Conservation (phyloP, 2,329 filamentous ascomycete genomes). For the Fusarium verrucosum region DNA sequence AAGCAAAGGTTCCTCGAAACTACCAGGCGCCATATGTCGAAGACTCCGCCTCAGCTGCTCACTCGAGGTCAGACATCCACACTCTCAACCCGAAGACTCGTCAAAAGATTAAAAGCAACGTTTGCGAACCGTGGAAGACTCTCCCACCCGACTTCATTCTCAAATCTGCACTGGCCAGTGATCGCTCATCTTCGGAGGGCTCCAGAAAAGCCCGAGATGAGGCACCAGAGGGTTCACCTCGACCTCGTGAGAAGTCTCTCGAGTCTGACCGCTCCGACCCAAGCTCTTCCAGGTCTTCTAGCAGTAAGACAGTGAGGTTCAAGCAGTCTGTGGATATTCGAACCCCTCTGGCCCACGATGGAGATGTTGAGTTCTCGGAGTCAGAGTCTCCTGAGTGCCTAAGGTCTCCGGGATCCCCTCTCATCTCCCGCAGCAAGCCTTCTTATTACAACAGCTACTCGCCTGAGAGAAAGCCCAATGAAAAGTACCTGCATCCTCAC, state of each 20-base stretch:
- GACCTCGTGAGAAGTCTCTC: conserved; percentile 15
- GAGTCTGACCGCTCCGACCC: conserved; percentile 36
- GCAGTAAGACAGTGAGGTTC: conserved; percentile 44
- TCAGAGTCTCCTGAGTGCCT: conserved; percentile 5
- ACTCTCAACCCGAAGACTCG: neutral
- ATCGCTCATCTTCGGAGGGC: conserved; percentile 11
- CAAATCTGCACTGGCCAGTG: conserved; percentile 3
- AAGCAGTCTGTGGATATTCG: conserved; percentile 35
- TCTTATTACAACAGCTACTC: neutral
- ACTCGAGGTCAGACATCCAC: neutral
- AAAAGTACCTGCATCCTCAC: conserved; percentile 19
- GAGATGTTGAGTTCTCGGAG: conserved; percentile 23
- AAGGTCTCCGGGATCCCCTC: conserved; percentile 22
- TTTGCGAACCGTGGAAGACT: neutral
- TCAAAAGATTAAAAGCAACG: neutral
- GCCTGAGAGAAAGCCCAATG: neutral
- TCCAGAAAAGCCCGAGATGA: neutral
- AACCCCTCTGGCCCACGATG: conserved; percentile 13
- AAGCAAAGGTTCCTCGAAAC: neutral
- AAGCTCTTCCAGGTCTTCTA: conserved; percentile 37
- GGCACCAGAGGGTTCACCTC: neutral
- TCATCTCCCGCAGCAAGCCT: conserved; percentile 19
- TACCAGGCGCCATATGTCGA: conserved; percentile 45
- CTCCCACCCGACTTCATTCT: neutral
- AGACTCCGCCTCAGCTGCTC: conserved; percentile 30